phyloP scores from a whole-genome alignment of 2,329 filamentous ascomycete species.

The Penicillium palitans region DNA sequence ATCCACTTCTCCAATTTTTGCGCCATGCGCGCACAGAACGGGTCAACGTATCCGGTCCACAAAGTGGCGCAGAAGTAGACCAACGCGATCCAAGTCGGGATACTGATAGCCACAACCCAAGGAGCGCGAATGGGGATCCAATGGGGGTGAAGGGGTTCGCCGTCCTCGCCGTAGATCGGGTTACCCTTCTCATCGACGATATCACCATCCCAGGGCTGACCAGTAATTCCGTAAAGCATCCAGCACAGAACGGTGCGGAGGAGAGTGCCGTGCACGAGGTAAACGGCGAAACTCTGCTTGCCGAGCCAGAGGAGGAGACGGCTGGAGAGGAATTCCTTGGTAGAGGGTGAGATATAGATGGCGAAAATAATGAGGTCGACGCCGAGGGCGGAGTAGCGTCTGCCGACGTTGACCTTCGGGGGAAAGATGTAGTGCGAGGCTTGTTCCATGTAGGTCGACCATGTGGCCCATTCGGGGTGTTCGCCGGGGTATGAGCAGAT shows the following conservation, averaged over 20 bases:
- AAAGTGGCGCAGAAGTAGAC: conserved; percentile 52
- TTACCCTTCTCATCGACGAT: conserved; percentile 18
- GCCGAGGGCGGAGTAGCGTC: conserved; percentile 51
- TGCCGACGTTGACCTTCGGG: conserved; percentile 44
- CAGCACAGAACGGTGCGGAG: conserved; percentile 54
- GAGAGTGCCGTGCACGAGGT: conserved; percentile 56
- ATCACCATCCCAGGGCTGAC: conserved; percentile 43
- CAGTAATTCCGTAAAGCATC: conserved; percentile 54
- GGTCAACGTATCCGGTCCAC: conserved; percentile 56
- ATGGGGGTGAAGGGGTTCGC: conserved; percentile 41
- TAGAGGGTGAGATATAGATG: conserved; percentile 52
- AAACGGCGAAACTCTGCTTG: conserved; percentile 58
- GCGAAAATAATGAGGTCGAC: conserved; percentile 52
- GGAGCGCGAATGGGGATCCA: conserved; percentile 46
- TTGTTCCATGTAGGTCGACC: conserved; percentile 49
- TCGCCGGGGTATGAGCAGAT: conserved; percentile 55
- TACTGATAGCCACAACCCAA: conserved; percentile 45
- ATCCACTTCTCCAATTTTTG: conserved; percentile 51
- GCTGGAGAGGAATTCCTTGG: conserved; percentile 54
- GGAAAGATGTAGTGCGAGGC: conserved; percentile 50
- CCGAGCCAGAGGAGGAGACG: conserved; percentile 55
- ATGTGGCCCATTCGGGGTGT: conserved; percentile 51
- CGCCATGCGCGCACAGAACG: conserved; percentile 51
- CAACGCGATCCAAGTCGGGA: conserved; percentile 49
- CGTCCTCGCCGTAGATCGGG: conserved; percentile 37